Evolutionary conservation across 139 green algal genomes (phyloP), one percentile per base, ranked within the genome.

Genomic region (Tetraselmis chui): DNA sequence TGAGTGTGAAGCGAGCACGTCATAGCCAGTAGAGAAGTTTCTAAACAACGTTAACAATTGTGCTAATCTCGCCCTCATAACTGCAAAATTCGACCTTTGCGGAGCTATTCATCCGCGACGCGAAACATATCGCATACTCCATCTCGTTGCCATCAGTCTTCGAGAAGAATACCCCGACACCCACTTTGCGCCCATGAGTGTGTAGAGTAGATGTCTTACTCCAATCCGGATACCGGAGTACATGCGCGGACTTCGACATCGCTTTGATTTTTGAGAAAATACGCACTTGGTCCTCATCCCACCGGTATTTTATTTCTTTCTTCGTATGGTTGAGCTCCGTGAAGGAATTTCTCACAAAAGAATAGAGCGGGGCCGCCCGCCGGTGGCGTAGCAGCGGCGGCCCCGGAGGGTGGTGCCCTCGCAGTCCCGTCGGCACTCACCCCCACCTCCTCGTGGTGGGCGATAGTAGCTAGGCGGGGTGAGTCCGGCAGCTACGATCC

Each of bases 21-120:
- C 32, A 81, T 24, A 85, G 81, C 28, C 28, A 74, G 81, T 27
- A 32, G 76, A 78, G 78, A 31, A 78, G 77, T 59, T 25, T 67
- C n/a, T 80, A 30, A n/a, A 30, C 80, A 28, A 27, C 2, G 58
- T 83, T 83, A 67, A 5, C 45, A 67, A 25, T 67, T n/a, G n/a
- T n/a, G n/a, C n/a, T n/a, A n/a, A n/a, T n/a, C n/a, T n/a, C n/a
- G n/a, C n/a, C n/a, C n/a, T n/a, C n/a, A n/a, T n/a, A n/a, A n/a
- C n/a, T n/a, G n/a, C n/a, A n/a, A n/a, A n/a, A n/a, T n/a, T n/a
- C n/a, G n/a, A n/a, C n/a, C n/a, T n/a, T n/a, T n/a, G n/a, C n/a
- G n/a, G n/a, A n/a, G 18, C 45, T 67, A 59, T 83, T 83, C 31
- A 23, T 79, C 28, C 58, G 59, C 24, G 31, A 77, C 27, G 32